Base-by-base conservation (phyloP, 2,329 filamentous ascomycete species). In the Fulvia fulva region DNA sequence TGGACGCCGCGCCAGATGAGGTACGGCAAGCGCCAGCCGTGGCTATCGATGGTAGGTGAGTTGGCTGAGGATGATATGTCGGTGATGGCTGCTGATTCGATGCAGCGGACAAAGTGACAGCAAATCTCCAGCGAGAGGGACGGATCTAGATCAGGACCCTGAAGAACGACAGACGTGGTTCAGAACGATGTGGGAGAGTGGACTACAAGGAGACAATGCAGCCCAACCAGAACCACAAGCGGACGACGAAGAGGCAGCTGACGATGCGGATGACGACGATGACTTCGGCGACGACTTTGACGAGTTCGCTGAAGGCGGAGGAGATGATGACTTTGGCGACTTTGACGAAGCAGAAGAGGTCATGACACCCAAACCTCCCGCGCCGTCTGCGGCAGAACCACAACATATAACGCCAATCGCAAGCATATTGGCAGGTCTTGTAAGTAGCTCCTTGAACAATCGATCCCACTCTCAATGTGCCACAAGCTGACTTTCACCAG, bases 201-300 rank as follows among this genome's bases (percentile, higher is more conserved):
- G 65, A 41, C 30, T 58, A 43, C 46, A 65, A 32, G 62, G 63
- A 51, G 52, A 65, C 19, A 46, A 49, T 22, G 51, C 52, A 45
- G 58, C 63, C 45, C 55, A 56, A 41, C 47, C 52, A 49, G 47
- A 58, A 22, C 47, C 52, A 41, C 55, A 63, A 46, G 56, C 82
- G 64, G 82, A 84, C 67, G 83, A 85, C 67, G 83, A 81, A 61
- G 77, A 77, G 57, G 79, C 79, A 64, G 80, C 76, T 19, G 71
- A 71, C 53, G 78, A 79, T 64, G 80, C 76, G 19, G 73, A 73
- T 53, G 87, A 89, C 68, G 91, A 90, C 74, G 86, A 88, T 69
- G 88, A 87, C 65, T 84, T 85, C 71, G 83, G 83, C 53, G 86
- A 85, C 62, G 87, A 89, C 68, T 90, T 90, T 75, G 85, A 86